A percentile compares a stretch with the other conserved stretches of the same genome.
Evolutionary conservation across 2,329 filamentous ascomycete species (phyloP).

Genomic region (Phialocephala subalpina): DNA sequence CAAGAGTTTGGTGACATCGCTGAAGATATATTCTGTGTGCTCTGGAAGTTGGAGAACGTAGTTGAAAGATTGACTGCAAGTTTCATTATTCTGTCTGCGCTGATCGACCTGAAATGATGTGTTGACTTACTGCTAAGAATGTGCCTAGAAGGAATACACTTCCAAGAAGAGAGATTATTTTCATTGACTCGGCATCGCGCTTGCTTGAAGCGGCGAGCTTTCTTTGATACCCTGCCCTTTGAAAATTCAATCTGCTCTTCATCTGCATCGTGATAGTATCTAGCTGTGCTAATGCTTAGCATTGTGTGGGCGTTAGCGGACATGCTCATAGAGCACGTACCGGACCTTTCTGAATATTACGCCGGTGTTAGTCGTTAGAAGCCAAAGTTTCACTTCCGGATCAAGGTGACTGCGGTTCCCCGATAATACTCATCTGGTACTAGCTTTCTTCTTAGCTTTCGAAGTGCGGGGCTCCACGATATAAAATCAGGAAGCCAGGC

Average conservation of each 20-base stretch:
- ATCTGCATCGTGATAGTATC: constrained; percentile 74
- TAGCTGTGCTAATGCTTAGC: no score
- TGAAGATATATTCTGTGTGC: not conserved
- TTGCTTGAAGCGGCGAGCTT: constrained; percentile 49
- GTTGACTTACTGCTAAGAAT: constrained; percentile 58
- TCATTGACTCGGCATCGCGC: constrained; percentile 62
- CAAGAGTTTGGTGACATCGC: no score
- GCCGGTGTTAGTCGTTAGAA: no score
- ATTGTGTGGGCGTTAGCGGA: no score
- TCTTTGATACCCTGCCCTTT: constrained; percentile 56
- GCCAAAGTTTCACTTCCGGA: no score
- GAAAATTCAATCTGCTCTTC: constrained; percentile 69
- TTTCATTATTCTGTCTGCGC: not conserved
- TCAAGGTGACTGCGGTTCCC: no score
- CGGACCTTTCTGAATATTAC: no score
- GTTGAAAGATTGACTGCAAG: constrained; percentile 67
- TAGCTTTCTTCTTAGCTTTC: no score
- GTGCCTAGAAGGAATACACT: constrained; percentile 70
- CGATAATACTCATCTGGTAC: no score
- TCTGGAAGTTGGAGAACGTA: constrained; percentile 71
- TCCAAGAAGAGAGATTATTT: constrained; percentile 69
- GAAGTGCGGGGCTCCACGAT: no score
- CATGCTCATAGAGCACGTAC: no score
- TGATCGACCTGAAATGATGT: not conserved
- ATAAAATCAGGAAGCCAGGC: no score